phyloP scores from a whole-genome alignment of 2,329 filamentous ascomycete genomes.

The Ceratocystis lukuohia region DNA sequence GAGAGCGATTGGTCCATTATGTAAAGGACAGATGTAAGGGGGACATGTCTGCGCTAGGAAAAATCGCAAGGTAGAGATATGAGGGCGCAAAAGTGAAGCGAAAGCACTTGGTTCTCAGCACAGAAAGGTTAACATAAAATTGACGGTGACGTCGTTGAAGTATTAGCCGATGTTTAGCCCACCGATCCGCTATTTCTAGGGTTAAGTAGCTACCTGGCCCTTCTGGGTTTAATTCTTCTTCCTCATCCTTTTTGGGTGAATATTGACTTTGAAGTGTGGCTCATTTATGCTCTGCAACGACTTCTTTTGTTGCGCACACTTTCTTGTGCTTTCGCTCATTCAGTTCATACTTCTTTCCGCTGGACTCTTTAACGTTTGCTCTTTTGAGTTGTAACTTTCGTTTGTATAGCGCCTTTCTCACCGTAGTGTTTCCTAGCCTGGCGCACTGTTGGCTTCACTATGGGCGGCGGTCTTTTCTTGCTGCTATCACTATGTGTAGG shows the following conservation, averaged over 20 bases:
- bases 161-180: constrained; percentile 1
- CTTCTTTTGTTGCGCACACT: neutral
- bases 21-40: neutral
- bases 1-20: constrained; percentile 22
- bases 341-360: neutral
- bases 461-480: constrained; percentile 30
- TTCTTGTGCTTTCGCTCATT: neutral
- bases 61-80: neutral
- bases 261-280: neutral
- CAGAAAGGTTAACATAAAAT: neutral
- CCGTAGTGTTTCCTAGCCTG: neutral
- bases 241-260: neutral
- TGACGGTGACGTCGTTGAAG: constrained; percentile 6
- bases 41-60: neutral
- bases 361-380: neutral
- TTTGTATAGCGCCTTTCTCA: neutral
- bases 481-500: constrained; percentile 32
- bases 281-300: neutral
- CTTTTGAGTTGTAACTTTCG: neutral
- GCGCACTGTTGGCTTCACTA: constrained; percentile 21
- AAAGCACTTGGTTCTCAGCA: neutral
- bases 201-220: neutral
- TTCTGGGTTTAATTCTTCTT: neutral
- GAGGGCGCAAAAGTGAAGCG: neutral
- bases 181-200: neutral